Evolutionary conservation across 306 rosid species (phyloP), one percentile per base, ranked within the genome.

Genomic region (Vachellia collinsii): DNA sequence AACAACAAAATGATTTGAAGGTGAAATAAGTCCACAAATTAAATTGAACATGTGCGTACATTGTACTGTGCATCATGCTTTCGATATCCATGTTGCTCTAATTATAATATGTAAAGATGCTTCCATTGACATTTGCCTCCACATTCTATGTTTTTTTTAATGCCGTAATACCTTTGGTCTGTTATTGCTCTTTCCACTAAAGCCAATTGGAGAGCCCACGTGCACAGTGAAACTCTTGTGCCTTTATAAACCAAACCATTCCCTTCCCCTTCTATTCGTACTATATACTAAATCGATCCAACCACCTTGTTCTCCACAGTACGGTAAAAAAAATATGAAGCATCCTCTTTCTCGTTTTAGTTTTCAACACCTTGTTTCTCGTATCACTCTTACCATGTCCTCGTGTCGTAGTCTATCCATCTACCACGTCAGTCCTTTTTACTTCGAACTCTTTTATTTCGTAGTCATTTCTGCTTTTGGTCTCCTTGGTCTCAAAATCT

Each of bases 401-500:
- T n/a, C 51, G 10, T 11, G 9, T 14, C 63, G 43, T 1, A 12
- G 44, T 43, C 38, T 34, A 2, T 10, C 36, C 19, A 43, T 38
- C 46, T 8, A 25, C 13, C 8, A 25, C 10, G 17, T 20, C 5
- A 29, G n/a, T 4, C 39, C 86, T 5, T 84, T 87, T 44, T 74
- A 16, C 36, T 13, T 67, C 53, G 87, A 88, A 29, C 89, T 91
- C 10, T 34, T 20, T 25, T 85, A 90, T 80, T 88, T 88, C 64
- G 6, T 79, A 5, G n/a, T 72, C 34, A 17, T 88, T 67, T 88
- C 97, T 59, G 39, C 79, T 0, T 34, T 88, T 41, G 97, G 97
- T 47, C 87, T 48, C 79, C 6, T 86, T n/a, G 87, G 89, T 73
- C 87, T 92, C 66, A 91, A 80, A 74, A 0, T 82, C 47, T 77